Evolutionary conservation across 176 grass and related monocot genomes (phyloP).

Genomic region (Metroxylon sagu): DNA sequence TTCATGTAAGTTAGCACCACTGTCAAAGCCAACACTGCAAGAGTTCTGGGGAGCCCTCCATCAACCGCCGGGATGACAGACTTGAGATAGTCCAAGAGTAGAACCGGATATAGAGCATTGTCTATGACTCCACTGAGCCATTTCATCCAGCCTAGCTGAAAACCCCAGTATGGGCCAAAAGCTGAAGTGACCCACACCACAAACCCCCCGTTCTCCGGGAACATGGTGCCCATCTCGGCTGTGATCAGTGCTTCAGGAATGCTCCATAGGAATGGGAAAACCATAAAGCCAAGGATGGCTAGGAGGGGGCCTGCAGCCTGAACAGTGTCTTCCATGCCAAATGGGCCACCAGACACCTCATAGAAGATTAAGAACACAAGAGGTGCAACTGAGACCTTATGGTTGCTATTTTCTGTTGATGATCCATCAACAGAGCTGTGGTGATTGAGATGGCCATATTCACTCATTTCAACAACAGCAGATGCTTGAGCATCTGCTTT

Average conservation of each 20-base stretch:
- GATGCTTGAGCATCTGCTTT: too few species aligned
- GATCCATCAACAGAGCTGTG: not conserved
- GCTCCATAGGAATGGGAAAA: slow-evolving; percentile 84
- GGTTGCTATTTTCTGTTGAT: slow-evolving; percentile 4
- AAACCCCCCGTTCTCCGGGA: slow-evolving; percentile 81
- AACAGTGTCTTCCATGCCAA: slow-evolving; percentile 61
- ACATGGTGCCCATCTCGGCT: slow-evolving; percentile 92
- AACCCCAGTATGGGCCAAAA: slow-evolving; percentile 81
- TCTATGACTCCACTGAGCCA: slow-evolving; percentile 93
- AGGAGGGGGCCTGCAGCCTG: slow-evolving; percentile 70
- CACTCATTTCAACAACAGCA: not conserved
- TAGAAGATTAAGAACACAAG: slow-evolving; percentile 87
- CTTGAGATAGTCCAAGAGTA: slow-evolving; percentile 84
- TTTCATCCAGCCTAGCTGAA: slow-evolving; percentile 95
- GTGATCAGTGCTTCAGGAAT: slow-evolving; percentile 82
- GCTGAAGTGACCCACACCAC: slow-evolving; percentile 85
- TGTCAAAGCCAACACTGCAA: slow-evolving; percentile 43
- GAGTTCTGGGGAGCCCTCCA: slow-evolving; percentile 44
- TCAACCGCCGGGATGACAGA: slow-evolving; percentile 55
- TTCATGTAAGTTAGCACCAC: slow-evolving; percentile 83
- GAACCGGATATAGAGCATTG: slow-evolving; percentile 83
- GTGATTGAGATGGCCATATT: not conserved
- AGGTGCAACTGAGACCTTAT: slow-evolving; percentile 48
- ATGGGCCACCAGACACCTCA: slow-evolving; percentile 80
- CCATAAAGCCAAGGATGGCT: slow-evolving; percentile 64